Conservation (phyloP, 345 rosid species). For the Eucalyptus regnans region DNA sequence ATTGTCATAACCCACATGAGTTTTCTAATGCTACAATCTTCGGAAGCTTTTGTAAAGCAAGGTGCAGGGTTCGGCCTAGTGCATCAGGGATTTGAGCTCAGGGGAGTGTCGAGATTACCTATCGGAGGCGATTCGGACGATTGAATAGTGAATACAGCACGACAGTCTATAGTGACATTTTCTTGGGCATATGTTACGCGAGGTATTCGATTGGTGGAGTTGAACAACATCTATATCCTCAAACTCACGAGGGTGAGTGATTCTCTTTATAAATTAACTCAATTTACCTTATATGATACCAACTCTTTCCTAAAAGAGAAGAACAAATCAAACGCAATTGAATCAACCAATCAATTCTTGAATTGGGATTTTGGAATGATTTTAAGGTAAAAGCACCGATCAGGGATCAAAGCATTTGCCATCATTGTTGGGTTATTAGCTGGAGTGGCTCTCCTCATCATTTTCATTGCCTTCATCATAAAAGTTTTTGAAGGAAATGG, state of each 20-base stretch:
- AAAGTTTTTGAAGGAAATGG: constrained; percentile 18
- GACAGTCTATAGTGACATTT: constrained; percentile 64
- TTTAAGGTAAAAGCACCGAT: neutral
- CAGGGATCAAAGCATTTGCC: constrained; percentile 78
- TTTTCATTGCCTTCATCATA: constrained; percentile 58
- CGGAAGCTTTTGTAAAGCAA: neutral
- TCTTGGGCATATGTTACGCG: constrained; percentile 68
- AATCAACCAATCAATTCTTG: neutral
- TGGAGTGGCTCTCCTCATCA: constrained; percentile 64
- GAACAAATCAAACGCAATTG: neutral
- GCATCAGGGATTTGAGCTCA: constrained; percentile 53
- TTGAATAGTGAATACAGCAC: constrained; percentile 58
- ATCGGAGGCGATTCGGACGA: constrained; percentile 49
- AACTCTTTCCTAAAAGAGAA: neutral
- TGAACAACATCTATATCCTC: neutral
- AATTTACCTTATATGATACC: too few relatives aligned
- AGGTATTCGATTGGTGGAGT: constrained; percentile 30
- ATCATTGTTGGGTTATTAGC: constrained; percentile 70
- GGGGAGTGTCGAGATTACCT: constrained; percentile 71
- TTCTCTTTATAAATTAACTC: neutral
- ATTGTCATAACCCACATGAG: neutral
- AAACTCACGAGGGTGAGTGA: constrained; percentile 3
- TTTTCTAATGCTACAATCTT: too few relatives aligned
- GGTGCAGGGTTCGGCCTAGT: constrained; percentile 78
- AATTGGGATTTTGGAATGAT: neutral